phyloP scores from a whole-genome alignment of 352 stramenopile genomes.

The Pseudoperonospora humuli region DNA sequence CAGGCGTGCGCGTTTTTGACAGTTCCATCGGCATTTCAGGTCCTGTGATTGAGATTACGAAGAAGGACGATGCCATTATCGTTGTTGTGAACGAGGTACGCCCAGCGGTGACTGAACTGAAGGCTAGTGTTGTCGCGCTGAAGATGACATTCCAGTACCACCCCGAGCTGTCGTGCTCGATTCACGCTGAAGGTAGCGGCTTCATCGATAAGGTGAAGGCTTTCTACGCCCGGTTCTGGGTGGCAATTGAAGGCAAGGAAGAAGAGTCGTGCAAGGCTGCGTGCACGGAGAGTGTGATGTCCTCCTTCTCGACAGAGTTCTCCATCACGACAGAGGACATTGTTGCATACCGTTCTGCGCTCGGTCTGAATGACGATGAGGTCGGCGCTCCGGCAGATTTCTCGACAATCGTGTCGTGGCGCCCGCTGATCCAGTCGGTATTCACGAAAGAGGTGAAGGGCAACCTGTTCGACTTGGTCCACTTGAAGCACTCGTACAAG shows the following conservation, averaged over 20 bases:
- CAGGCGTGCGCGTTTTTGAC: slow-evolving; percentile 36
- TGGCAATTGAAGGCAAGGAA: slow-evolving; percentile 51
- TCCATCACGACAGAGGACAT: slow-evolving; percentile 49
- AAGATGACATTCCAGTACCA: slow-evolving; percentile 52
- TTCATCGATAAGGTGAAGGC: slow-evolving; percentile 53
- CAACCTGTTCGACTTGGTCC: slow-evolving; percentile 77
- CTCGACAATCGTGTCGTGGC: slow-evolving; percentile 72
- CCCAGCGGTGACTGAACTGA: slow-evolving; percentile 42
- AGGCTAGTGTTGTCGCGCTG: slow-evolving; percentile 34
- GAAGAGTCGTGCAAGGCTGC: slow-evolving; percentile 47
- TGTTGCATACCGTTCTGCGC: slow-evolving; percentile 45
- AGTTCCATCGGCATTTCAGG: slow-evolving; percentile 22
- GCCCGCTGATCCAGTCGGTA: slow-evolving; percentile 73
- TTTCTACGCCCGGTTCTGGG: slow-evolving; percentile 76
- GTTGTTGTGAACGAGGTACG: slow-evolving; percentile 52
- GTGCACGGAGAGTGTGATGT: slow-evolving; percentile 50
- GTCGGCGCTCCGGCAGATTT: slow-evolving; percentile 56
- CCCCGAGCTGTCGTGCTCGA: slow-evolving; percentile 35
- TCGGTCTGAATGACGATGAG: slow-evolving; percentile 32
- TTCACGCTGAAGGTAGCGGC: slow-evolving; percentile 38
- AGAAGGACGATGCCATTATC: slow-evolving; percentile 27
- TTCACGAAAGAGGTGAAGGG: slow-evolving; percentile 77
- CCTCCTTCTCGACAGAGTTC: slow-evolving; percentile 58
- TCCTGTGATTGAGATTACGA: slow-evolving; percentile 48
- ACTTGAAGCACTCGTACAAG: slow-evolving; percentile 83